Evolutionary conservation across 345 rosid genomes (phyloP), one percentile per base, ranked within the genome.

Genomic region (Firmiana major): DNA sequence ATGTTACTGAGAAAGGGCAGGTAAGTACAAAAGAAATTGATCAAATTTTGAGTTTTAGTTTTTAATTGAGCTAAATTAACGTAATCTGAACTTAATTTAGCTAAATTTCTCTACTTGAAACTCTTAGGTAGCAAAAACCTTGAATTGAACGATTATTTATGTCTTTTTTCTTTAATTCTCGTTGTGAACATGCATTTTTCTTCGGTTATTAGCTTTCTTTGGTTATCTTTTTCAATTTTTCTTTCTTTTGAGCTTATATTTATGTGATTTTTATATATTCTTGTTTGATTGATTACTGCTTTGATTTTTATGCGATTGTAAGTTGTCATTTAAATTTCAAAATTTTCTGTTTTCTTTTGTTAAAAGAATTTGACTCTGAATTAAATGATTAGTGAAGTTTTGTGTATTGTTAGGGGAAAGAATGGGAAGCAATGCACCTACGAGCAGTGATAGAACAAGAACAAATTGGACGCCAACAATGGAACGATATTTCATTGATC

Each of bases 401-500:
- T 48, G 46, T 26, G 16, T 46, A 7, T 57, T 60, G 31, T 51
- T 22, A 59, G 71, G 78, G 73, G 36, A 38, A 34, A 57, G 71
- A 82, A 83, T 83, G 85, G 80, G 78, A 36, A 70, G 77, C 76
- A 78, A 82, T n/a, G 78, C 58, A 57, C 80, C 75, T 59, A 54
- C 17, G 7, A 81, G 71, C 59, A 92, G 82, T 81, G 97, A 90
- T 36, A 89, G 98, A 46, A 87, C 91, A 0, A 89, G 97, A 85
- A 90, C 90, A 40, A 90, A 89, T 77, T 92, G 97, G 96, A 91
- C 96, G 0, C 94, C 89, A 0, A 73, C 89, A 5, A 94, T 91
- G 98, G 97, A 94, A 78, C 92, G 94, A 5, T 94, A 85, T 86
- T 94, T 94, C 75, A 81, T 94, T 59, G 94, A 94, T 78, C 96